phyloP scores from a whole-genome alignment of 2,329 filamentous ascomycete genomes.

The Phaeosphaeriaceae sp. region DNA sequence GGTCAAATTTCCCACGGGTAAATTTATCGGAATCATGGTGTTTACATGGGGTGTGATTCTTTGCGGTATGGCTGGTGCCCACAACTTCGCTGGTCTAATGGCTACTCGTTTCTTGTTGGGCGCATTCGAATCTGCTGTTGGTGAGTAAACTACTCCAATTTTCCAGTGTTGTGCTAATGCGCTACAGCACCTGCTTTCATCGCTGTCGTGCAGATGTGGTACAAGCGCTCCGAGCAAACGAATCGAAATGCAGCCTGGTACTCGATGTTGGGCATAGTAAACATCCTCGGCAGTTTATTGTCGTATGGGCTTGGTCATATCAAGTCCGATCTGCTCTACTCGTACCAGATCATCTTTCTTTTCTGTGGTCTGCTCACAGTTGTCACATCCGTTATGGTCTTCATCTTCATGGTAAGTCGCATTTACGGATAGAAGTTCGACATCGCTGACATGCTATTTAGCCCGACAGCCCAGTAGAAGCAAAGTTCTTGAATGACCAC shows the following conservation, averaged over 20 bases:
- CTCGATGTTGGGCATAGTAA: slow-evolving; percentile 66
- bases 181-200: slow-evolving; percentile 42
- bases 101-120: slow-evolving; percentile 70
- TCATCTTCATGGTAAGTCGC: slow-evolving; percentile 55
- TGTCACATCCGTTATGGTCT: slow-evolving; percentile 58
- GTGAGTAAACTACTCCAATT: slow-evolving; percentile 23
- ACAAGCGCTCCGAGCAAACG: slow-evolving; percentile 65
- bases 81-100: slow-evolving; percentile 67
- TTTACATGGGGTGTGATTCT: slow-evolving; percentile 64
- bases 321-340: slow-evolving; percentile 51
- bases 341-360: slow-evolving; percentile 46
- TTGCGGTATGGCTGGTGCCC: slow-evolving; percentile 67
- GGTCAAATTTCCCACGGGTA: slow-evolving; percentile 67
- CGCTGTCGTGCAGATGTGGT: slow-evolving; percentile 61
- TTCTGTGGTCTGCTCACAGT: slow-evolving; percentile 57
- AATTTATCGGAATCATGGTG: slow-evolving; percentile 62
- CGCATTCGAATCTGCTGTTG: slow-evolving; percentile 69
- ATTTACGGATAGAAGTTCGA: neutral
- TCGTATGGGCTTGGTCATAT: slow-evolving; percentile 68
- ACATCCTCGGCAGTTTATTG: slow-evolving; percentile 62
- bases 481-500: slow-evolving; percentile 62
- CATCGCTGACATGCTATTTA: neutral
- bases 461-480: slow-evolving; percentile 68
- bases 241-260: slow-evolving; percentile 66
- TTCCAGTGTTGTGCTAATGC: slow-evolving; percentile 1